Percentiles rank a stretch among this genome's conserved stretches.
These are phyloP conservation scores for Hygrocybe coccinea DNA, from an alignment of 768 basidiomycete genomes.

Conservation along the genomic window DNA sequence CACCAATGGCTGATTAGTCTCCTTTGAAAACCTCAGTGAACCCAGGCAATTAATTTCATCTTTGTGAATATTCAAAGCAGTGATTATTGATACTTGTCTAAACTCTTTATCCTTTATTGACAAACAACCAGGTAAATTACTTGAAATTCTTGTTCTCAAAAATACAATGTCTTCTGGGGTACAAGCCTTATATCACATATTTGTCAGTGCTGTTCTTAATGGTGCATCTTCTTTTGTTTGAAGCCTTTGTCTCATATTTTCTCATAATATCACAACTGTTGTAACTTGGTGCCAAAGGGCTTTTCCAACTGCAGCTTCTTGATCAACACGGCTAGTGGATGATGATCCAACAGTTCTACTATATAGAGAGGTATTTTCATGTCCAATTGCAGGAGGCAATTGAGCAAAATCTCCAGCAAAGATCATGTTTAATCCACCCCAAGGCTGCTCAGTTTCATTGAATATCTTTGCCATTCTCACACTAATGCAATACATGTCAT, in stretches of 20 bases:
- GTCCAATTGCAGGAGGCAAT: conserved; percentile 20
- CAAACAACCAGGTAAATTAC: conserved; percentile 5
- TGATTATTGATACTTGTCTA: conserved; percentile 36
- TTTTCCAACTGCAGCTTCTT: conserved; percentile 21
- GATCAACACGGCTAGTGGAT: conserved; percentile 1
- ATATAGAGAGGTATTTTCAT: conserved; percentile 16
- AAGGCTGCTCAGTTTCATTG: too few relatives aligned
- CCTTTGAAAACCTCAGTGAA: too few relatives aligned
- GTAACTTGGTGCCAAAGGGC: conserved; percentile 30
- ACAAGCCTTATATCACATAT: too few relatives aligned
- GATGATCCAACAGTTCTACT: conserved; percentile 5
- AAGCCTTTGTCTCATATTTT: conserved; percentile 36
- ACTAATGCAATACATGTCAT: too few relatives aligned
- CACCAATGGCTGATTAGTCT: too few relatives aligned
- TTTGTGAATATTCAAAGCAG: too few relatives aligned
- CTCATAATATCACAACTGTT: conserved; percentile 26
- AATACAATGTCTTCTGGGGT: conserved; percentile 34
- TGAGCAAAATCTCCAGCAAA: too few relatives aligned
- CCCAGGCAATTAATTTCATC: too few relatives aligned
- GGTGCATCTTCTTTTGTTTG: too few relatives aligned
- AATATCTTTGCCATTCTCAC: too few relatives aligned
- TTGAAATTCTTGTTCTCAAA: conserved; percentile 23
- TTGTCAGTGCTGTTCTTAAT: too few relatives aligned
- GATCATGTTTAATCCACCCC: too few relatives aligned
- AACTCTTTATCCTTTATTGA: conserved; percentile 20